Percentiles rank a stretch among this genome's conserved stretches.
These are phyloP conservation scores for Pestalotiopsis sp. DNA, from an alignment of 2,329 filamentous ascomycete genomes.

Conservation along the genomic window DNA sequence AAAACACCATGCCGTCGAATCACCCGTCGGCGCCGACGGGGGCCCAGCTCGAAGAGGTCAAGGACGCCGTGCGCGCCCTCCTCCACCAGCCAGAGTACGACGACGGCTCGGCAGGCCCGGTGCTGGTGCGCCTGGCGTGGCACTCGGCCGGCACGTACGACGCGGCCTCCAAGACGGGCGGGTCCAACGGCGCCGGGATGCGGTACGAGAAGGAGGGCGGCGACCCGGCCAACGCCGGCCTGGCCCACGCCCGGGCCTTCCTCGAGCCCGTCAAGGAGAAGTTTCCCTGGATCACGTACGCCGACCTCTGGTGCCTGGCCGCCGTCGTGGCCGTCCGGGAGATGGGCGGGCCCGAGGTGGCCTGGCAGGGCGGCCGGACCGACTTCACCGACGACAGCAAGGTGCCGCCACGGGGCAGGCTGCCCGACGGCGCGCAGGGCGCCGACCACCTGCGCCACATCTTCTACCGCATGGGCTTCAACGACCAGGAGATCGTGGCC, in stretches of 20 bases:
- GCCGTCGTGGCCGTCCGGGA: constrained; percentile 59
- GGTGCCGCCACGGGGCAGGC: constrained; percentile 56
- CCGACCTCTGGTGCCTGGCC: constrained; percentile 66
- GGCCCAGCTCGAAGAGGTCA: constrained; percentile 40
- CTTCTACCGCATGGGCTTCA: constrained; percentile 95
- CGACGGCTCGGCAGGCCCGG: constrained; percentile 64
- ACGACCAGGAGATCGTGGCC: constrained; percentile 93
- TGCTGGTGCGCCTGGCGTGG: constrained; percentile 66
- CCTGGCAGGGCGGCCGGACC: constrained; percentile 60
- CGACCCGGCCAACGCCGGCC: constrained; percentile 65
- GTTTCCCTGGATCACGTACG: constrained; percentile 66
- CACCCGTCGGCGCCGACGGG: constrained; percentile 17
- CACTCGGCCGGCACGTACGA: constrained; percentile 67
- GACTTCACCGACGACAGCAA: constrained; percentile 64
- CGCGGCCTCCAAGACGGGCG: constrained; percentile 59
- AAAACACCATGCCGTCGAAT: not conserved
- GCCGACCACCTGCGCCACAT: constrained; percentile 82
- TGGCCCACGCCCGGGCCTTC: constrained; percentile 64
- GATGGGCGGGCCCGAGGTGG: constrained; percentile 60
- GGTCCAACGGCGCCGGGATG: constrained; percentile 67
- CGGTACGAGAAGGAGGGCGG: constrained; percentile 65
- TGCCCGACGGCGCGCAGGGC: constrained; percentile 79
- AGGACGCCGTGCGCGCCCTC: constrained; percentile 53
- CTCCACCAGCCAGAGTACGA: constrained; percentile 64
- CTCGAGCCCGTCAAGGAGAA: constrained; percentile 62